Conservation (phyloP, 2,329 filamentous ascomycete genomes). For the Sporothrix pseudoabietina region DNA sequence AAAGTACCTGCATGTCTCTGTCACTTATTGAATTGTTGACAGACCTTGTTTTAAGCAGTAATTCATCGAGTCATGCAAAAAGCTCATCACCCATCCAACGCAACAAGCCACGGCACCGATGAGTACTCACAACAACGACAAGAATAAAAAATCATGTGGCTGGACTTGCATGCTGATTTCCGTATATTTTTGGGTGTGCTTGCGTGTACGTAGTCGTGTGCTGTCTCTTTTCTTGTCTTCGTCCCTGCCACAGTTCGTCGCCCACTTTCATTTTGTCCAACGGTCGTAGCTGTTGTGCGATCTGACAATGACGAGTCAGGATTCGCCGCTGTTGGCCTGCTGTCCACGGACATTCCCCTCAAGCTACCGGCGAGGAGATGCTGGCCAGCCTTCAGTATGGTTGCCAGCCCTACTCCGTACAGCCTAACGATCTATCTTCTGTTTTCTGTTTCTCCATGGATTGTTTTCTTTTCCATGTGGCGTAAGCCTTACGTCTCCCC, state of each 20-base stretch:
- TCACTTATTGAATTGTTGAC: background rate
- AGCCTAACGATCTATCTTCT: background rate
- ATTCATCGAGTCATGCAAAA: background rate
- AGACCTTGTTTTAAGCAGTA: background rate
- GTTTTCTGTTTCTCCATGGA: background rate
- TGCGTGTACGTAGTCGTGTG: conserved; percentile 2
- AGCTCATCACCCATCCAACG: background rate
- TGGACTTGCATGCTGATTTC: background rate
- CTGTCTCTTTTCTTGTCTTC: background rate
- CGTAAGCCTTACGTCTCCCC: conserved; percentile 9
- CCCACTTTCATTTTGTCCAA: background rate
- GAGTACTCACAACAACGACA: background rate
- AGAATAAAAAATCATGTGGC: background rate
- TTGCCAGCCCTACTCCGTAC: background rate
- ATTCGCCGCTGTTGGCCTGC: background rate
- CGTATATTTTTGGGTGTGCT: background rate
- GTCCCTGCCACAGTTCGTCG: background rate
- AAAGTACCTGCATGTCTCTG: background rate
- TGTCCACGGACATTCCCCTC: conserved; percentile 9
- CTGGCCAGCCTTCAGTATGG: conserved; percentile 6
- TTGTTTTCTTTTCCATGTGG: background rate
- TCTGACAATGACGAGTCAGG: conserved; percentile 18
- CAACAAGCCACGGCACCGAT: background rate
- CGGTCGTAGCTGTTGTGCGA: conserved; percentile 10
- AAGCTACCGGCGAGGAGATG: background rate